Base-by-base conservation (phyloP, 2,329 filamentous ascomycete species). In the Madurella mycetomatis region DNA sequence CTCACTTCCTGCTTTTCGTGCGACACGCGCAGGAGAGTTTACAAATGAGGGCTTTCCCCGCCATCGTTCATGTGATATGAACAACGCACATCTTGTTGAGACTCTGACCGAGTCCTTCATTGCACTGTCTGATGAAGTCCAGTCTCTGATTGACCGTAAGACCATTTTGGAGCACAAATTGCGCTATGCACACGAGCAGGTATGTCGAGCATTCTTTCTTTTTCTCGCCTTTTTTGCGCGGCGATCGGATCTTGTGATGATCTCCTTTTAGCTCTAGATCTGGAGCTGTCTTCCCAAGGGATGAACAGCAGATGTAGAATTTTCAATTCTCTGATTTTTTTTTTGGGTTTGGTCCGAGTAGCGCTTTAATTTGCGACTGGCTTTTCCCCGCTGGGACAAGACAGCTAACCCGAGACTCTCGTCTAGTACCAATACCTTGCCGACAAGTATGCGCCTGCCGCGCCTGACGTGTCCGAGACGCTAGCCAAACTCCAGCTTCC, bases 241-340 rank as follows among this genome's bases (percentile, higher is more conserved):
- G 25, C 25, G 25, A 25, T 44, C 30, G 47, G 53, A 16, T 37
- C 45, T 47, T 58, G 56, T 66, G 61, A 74, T 77, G 75, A 77
- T 75, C 65, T 65, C 68, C 13, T 32, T 44, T 87, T 89, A 90
- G 87, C 87, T 90, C 87, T 90, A 90, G 87, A 90, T 88, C 86
- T 86, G 78, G 80, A 89, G 84, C 78, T 62, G 61, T 47, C 53
- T 58, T 49, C 51, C 55, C 50, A 54, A 47, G 43, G 53, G 51
- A 49, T 52, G 44, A 12, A 41, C 57, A 61, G 62, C 53, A 61
- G 7, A 59, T 60, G 62, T 49, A 64, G 61, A 63, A 52, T 34
- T 51, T 54, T 42, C 47, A 51, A 18, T 37, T 57, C 39, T 55
- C 59, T 62, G 57, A 62, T 60, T 53, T 47, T 25, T 25, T n/a